A percentile compares a stretch with the other conserved stretches of the same genome.
These are phyloP conservation scores for Paratinospora sagittata DNA, from an alignment of 164 flowering plant genomes.

Conservation along the genomic window DNA sequence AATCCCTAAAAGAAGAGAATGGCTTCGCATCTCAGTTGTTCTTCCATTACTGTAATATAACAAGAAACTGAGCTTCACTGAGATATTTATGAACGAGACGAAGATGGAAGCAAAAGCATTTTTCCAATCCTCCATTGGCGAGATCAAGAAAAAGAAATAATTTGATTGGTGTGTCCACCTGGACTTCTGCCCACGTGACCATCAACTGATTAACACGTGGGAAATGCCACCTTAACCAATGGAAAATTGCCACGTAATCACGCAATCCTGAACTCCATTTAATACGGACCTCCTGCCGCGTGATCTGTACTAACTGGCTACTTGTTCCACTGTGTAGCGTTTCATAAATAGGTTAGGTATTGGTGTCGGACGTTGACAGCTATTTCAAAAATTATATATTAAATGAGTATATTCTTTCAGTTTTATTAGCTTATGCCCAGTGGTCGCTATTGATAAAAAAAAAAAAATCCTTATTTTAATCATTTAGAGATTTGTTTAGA, in stretches of 20 bases:
- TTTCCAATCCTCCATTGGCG: background rate
- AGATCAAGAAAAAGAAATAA: background rate
- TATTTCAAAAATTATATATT: no score
- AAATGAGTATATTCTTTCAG: no score
- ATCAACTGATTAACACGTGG: background rate
- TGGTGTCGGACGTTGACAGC: background rate
- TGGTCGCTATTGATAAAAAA: no score
- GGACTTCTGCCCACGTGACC: slow-evolving; percentile 1
- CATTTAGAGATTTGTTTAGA: no score
- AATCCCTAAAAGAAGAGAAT: background rate
- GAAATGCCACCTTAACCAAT: background rate
- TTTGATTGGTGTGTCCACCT: background rate
- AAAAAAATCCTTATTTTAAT: no score
- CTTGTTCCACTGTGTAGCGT: background rate
- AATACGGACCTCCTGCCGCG: background rate
- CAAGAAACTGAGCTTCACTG: background rate
- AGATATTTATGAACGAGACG: background rate
- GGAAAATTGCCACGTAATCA: background rate
- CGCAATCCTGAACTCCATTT: background rate
- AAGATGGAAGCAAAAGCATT: background rate
- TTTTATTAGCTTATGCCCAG: no score
- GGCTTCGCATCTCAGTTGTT: no score
- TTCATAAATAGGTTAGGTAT: background rate
- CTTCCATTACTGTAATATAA: background rate
- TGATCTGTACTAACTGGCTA: background rate